Percentiles rank a stretch among this genome's conserved stretches.
phyloP scores from a whole-genome alignment of 2,329 filamentous ascomycete species.

The Cytospora piceicola region DNA sequence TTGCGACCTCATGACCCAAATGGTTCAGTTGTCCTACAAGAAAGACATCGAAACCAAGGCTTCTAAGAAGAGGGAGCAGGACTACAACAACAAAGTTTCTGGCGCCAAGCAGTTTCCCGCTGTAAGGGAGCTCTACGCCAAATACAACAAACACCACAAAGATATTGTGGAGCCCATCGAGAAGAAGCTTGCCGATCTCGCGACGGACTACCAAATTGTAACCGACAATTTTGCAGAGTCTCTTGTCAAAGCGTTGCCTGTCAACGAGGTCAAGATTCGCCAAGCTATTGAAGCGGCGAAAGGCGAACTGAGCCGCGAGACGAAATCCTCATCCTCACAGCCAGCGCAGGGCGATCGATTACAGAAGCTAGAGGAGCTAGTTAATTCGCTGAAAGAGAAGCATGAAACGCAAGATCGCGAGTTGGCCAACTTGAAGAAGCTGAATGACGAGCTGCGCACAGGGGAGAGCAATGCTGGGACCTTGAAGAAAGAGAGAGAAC shows the following conservation, averaged over 20 bases:
- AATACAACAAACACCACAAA: slow-evolving; percentile 14
- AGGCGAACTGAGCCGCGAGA: not conserved
- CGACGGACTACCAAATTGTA: not conserved
- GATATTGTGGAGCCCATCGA: slow-evolving; percentile 12
- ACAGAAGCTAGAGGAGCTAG: slow-evolving; percentile 16
- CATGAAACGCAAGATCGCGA: slow-evolving; percentile 9
- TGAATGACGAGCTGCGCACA: slow-evolving; percentile 9
- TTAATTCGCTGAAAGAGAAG: slow-evolving; percentile 5
- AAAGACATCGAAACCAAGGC: slow-evolving; percentile 19
- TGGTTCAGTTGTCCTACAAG: slow-evolving; percentile 15
- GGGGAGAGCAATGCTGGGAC: not conserved
- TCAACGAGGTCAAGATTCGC: slow-evolving; percentile 23
- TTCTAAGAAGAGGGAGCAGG: slow-evolving; percentile 16
- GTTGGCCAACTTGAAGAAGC: slow-evolving; percentile 6
- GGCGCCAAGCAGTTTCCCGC: slow-evolving; percentile 18
- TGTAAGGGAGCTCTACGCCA: slow-evolving; percentile 10
- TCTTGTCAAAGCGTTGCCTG: slow-evolving; percentile 12
- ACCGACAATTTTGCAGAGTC: slow-evolving; percentile 1
- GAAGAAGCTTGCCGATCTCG: slow-evolving; percentile 12
- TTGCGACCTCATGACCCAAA: slow-evolving; percentile 14
- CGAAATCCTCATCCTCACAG: not conserved
- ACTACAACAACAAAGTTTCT: slow-evolving; percentile 15
- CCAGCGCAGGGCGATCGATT: slow-evolving; percentile 8
- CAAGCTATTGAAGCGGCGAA: slow-evolving; percentile 23
- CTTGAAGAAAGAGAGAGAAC: slow-evolving; percentile 14